A percentile compares a stretch with the other conserved stretches of the same genome.
phyloP scores from a whole-genome alignment of 2,329 filamentous ascomycete genomes.

The Colletotrichum abscissum region DNA sequence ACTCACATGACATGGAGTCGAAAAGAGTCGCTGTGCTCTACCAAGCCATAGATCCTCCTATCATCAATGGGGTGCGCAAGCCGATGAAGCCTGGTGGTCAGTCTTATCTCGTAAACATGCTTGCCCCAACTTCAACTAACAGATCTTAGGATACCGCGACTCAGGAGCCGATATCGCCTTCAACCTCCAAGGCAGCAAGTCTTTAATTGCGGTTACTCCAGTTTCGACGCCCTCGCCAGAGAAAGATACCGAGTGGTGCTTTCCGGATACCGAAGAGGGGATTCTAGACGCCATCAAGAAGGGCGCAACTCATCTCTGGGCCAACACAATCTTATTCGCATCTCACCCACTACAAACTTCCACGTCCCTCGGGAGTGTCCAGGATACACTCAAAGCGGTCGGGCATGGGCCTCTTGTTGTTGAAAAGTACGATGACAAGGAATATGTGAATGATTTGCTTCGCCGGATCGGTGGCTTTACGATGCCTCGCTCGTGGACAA shows the following conservation, averaged over 20 bases:
- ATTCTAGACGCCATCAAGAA: conserved; percentile 51
- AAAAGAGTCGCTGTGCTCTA: conserved; percentile 55
- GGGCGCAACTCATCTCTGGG: conserved; percentile 59
- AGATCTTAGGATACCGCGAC: conserved; percentile 55
- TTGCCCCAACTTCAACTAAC: neutral
- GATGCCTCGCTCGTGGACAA: conserved; percentile 50
- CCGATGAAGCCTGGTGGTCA: conserved; percentile 60
- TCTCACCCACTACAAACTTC: conserved; percentile 60
- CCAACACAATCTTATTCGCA: conserved; percentile 62
- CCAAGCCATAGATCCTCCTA: conserved; percentile 57
- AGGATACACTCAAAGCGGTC: conserved; percentile 49
- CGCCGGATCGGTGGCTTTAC: conserved; percentile 49
- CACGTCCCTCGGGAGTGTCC: conserved; percentile 41
- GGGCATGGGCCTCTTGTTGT: conserved; percentile 59
- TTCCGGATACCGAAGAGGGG: conserved; percentile 55
- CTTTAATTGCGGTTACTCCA: conserved; percentile 48
- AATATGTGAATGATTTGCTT: conserved; percentile 57
- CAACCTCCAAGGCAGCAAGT: conserved; percentile 44
- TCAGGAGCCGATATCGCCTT: conserved; percentile 61
- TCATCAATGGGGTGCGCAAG: conserved; percentile 59
- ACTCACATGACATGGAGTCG: too few relatives aligned
- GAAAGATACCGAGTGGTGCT: conserved; percentile 51
- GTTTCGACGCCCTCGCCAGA: conserved; percentile 42
- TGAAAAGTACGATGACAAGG: conserved; percentile 63
- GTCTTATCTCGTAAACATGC: neutral